Evolutionary conservation across 352 stramenopile genomes (phyloP), one percentile per base, ranked within the genome.

Genomic region (Phytophthora boehmeriae): DNA sequence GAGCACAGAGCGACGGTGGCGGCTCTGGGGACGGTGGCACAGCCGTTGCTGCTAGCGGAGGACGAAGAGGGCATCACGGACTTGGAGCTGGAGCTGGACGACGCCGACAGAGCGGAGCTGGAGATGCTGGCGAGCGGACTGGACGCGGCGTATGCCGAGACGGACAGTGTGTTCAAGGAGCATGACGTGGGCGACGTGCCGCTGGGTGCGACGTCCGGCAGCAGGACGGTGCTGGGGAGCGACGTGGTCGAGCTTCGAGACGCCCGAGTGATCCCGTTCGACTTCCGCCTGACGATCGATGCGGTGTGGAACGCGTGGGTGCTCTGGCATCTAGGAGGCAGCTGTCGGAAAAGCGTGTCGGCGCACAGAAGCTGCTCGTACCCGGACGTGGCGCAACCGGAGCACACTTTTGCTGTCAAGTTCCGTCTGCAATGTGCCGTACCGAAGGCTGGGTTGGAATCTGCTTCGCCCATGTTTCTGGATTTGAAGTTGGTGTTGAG

Each of bases 401-500:
- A 76, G 41, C 68, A 73, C 44, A 76, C 68, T 9, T 65, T 76
- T 48, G 68, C 68, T 5, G 63, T 76, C 19, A 76, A 73, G 30
- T 76, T 76, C 49, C 68, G 63, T 9, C 17, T 76, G 39, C 68
- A 71, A 22, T 59, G 44, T 8, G 50, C 44, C n/a, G 45, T 27
- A 1, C 45, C 57, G 5, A 57, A 43, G 22, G 47, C 54, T 14
- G 17, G 6, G 3, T 30, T 30, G 10, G 20, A 36, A 47, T 20
- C 28, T 11, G 3, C 28, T 35, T 43, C 30, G 9, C 42, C 58
- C 3, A 63, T 39, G 2, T 70, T 66, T 42, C 20, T 76, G 23
- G 63, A 76, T 52, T 45, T 71, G 17, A 76, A 78, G 28, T 32
- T 81, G n/a, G 68, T 67, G 44, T 42, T 78, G 28, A 70, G 73